phyloP scores from a whole-genome alignment of 257 asterid species.

The Nicotiana otophora region DNA sequence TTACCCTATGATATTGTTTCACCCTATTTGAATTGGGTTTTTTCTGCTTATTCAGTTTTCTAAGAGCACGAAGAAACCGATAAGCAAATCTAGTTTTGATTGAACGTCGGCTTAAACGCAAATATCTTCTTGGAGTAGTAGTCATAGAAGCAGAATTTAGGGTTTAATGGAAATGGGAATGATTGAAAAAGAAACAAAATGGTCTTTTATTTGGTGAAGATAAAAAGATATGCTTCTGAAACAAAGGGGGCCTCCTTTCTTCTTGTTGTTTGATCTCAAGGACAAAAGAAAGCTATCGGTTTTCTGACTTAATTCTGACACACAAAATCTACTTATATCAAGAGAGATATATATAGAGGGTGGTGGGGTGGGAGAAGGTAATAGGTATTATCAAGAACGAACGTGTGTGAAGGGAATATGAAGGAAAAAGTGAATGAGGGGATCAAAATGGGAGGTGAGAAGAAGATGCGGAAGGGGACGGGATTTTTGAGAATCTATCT shows the following conservation, averaged over 20 bases:
- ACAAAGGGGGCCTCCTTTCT: slow-evolving; percentile 31
- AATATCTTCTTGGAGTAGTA: neutral
- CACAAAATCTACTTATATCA: slow-evolving; percentile 40
- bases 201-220: slow-evolving; percentile 1
- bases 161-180: slow-evolving; percentile 28
- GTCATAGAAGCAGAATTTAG: slow-evolving; percentile 16
- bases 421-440: slow-evolving; percentile 12
- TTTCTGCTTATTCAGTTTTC: slow-evolving; percentile 27
- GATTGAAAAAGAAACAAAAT: slow-evolving; percentile 9
- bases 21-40: neutral
- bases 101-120: slow-evolving; percentile 26
- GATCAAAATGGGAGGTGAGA: slow-evolving; percentile 60
- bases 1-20: slow-evolving; percentile 31
- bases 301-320: slow-evolving; percentile 38
- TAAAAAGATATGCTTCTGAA: slow-evolving; percentile 66
- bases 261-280: slow-evolving; percentile 18
- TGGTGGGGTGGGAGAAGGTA: slow-evolving; percentile 14
- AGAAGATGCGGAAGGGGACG: slow-evolving; percentile 24
- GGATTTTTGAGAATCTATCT: slow-evolving; percentile 44
- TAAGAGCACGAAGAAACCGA: slow-evolving; percentile 46
- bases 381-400: slow-evolving; percentile 15
- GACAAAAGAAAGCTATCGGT: slow-evolving; percentile 37
- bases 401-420: slow-evolving; percentile 41
- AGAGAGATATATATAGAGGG: slow-evolving; percentile 9
- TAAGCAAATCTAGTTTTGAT: slow-evolving; percentile 41